phyloP scores from a whole-genome alignment of 2,329 filamentous ascomycete species.

The Seiridium unicorne region DNA sequence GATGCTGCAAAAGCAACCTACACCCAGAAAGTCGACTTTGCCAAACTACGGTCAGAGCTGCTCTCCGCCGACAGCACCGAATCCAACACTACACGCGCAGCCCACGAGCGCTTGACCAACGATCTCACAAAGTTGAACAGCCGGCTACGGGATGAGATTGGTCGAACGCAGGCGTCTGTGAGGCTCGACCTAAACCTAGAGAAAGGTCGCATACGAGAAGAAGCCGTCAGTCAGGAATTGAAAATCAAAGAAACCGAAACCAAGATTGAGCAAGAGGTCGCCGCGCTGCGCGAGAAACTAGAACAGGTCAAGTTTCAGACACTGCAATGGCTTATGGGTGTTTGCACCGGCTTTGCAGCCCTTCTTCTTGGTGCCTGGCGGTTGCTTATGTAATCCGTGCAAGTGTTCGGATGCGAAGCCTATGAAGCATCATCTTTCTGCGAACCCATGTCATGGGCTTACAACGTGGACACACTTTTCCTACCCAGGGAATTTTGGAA shows the following conservation, averaged over 20 bases:
- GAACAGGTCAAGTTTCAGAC: conserved; percentile 98
- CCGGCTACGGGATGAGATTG: conserved; percentile 87
- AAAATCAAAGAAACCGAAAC: conserved; percentile 99
- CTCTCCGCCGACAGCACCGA: conserved; percentile 90
- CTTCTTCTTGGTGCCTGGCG: conserved; percentile 69
- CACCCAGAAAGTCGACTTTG: conserved; percentile 41
- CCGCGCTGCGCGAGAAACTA: conserved; percentile 82
- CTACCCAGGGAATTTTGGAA: too few relatives aligned
- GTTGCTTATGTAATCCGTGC: conserved; percentile 57
- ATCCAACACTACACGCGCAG: conserved; percentile 79
- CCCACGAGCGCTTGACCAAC: conserved; percentile 90
- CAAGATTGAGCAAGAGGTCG: conserved; percentile 96
- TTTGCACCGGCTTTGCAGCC: conserved; percentile 66
- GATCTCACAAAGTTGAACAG: conserved; percentile 93
- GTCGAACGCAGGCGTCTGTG: conserved; percentile 89
- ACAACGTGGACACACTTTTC: background rate
- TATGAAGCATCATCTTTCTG: background rate
- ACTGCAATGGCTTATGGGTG: conserved; percentile 95
- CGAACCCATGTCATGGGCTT: background rate
- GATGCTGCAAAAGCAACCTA: conserved; percentile 81
- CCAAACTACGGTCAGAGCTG: conserved; percentile 37
- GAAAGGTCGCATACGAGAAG: conserved; percentile 93
- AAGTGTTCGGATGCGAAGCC: background rate
- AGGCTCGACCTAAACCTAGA: conserved; percentile 92
- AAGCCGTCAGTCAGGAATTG: conserved; percentile 93